Evolutionary conservation across 1,139 yeast genomes (phyloP).

Genomic region (Sugiyamaella sp.): DNA sequence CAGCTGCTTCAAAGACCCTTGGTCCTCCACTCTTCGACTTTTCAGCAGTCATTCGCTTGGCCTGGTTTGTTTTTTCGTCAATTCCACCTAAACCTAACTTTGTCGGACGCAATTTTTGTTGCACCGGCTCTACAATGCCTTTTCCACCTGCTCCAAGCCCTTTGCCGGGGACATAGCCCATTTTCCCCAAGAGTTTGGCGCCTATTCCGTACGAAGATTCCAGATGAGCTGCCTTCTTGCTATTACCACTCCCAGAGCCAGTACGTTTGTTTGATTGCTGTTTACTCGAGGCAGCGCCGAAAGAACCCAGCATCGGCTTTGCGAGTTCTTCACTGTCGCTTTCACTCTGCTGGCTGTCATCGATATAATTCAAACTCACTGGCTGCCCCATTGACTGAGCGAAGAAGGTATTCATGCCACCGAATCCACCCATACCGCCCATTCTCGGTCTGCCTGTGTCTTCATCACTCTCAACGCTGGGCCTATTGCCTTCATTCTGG

Average conservation of each 20-base stretch:
- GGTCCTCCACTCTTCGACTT: slow-evolving; percentile 1
- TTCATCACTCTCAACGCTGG: slow-evolving; percentile 8
- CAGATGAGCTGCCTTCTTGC: slow-evolving; percentile 1
- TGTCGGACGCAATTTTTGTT: slow-evolving; percentile 68
- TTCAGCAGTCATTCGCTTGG: slow-evolving; percentile 29
- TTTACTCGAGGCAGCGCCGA: background rate
- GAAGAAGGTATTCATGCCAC: slow-evolving; percentile 13
- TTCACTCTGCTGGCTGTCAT: background rate
- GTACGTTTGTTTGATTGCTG: background rate
- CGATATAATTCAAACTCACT: background rate
- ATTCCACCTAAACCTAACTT: slow-evolving; percentile 67
- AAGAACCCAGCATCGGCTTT: no score
- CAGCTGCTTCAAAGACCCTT: slow-evolving; percentile 6
- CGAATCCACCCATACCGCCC: slow-evolving; percentile 11
- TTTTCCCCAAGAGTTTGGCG: slow-evolving; percentile 71
- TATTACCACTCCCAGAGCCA: background rate
- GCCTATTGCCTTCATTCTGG: background rate
- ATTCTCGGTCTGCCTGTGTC: no score
- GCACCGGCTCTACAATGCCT: slow-evolving; percentile 81
- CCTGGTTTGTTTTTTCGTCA: slow-evolving; percentile 43
- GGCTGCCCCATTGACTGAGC: slow-evolving; percentile 7
- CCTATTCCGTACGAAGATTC: slow-evolving; percentile 71
- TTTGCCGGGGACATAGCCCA: slow-evolving; percentile 86
- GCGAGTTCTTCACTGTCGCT: slow-evolving; percentile 3
- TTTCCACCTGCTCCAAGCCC: slow-evolving; percentile 74